Base-by-base conservation (phyloP, 1,284 basidiomycete genomes). In the Takashimella tepidaria region DNA sequence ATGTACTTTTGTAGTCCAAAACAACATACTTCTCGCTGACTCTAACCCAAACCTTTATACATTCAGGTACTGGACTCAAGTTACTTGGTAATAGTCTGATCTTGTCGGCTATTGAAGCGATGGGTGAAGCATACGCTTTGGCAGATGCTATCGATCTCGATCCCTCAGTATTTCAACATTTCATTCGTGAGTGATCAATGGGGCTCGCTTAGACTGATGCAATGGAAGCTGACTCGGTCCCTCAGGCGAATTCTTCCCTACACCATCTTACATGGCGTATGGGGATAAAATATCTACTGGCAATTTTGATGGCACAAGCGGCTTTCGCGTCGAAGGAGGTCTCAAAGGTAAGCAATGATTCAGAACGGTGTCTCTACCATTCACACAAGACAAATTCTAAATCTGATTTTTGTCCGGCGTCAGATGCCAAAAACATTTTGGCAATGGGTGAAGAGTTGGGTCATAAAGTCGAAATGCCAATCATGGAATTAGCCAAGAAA, bases 281-380 rank as follows among this genome's bases (percentile, higher is more conserved):
- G 64, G 63, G 31, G 63, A 67, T 50, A 64, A 64, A 60, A 65
- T 74, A 37, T 65, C 66, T 42, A 60, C 67, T 45, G 67, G 67
- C 12, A 48, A 55, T 16, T 70, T 67, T 53, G 55, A 54, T 25
- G 50, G 57, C 12, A 56, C 60, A 0, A 50, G 57, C 13, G 69
- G 68, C 0, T 70, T 72, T 57, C 59, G 59, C 12, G 58, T 72
- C 46, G 61, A 63, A 40, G 66, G 60, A 8, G 69, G 68, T 16
- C 49, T 72, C 27, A 72, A 72, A 51, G 69, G 68, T 69, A 48
- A 49, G 65, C 54, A n/a, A n/a, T n/a, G n/a, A n/a, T n/a, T n/a
- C n/a, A n/a, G 37, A 41, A 41, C 12, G 37, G 37, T 41, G 12
- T 12, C 12, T 41, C n/a, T 41, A 41, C 37, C 20, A 45, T 16